Conservation (phyloP, 2,329 filamentous ascomycete species). For the Aspergillus candidus region DNA sequence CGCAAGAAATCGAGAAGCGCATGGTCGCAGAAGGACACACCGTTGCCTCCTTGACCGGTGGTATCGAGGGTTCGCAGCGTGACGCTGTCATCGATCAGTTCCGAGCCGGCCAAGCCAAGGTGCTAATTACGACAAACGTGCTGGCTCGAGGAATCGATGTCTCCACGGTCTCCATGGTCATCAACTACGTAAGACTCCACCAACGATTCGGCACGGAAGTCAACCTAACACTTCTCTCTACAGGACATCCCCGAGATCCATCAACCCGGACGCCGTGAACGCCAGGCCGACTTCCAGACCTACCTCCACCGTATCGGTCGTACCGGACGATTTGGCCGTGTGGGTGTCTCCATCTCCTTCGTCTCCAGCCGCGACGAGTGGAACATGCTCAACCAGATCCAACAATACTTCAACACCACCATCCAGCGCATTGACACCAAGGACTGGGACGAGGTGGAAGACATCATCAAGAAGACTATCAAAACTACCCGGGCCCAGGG, state of each 20-base stretch:
- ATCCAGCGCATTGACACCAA: slow-evolving; percentile 74
- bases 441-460: slow-evolving; percentile 88
- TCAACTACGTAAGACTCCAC: slow-evolving; percentile 67
- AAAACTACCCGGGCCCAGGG: slow-evolving; percentile 48
- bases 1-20: slow-evolving; percentile 73
- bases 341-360: slow-evolving; percentile 92
- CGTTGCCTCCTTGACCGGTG: slow-evolving; percentile 83
- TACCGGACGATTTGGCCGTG: slow-evolving; percentile 92
- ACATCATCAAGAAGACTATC: slow-evolving; percentile 72
- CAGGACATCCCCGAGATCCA: slow-evolving; percentile 64
- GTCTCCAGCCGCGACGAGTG: slow-evolving; percentile 82
- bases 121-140: slow-evolving; percentile 96
- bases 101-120: slow-evolving; percentile 80
- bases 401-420: slow-evolving; percentile 70
- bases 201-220: too few species aligned
- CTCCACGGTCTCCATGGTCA: slow-evolving; percentile 88
- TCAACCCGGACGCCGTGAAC: slow-evolving; percentile 52
- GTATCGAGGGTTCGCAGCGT: slow-evolving; percentile 74
- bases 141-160: slow-evolving; percentile 93
- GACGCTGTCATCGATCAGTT: slow-evolving; percentile 82
- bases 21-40: slow-evolving; percentile 88
- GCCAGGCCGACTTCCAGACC: slow-evolving; percentile 79
- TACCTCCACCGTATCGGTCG: slow-evolving; percentile 97
- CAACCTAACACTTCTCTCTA: background rate
- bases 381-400: slow-evolving; percentile 71